A percentile compares a stretch with the other conserved stretches of the same genome.
These are phyloP conservation scores for Mycena vulgaris DNA, from an alignment of 768 basidiomycete genomes.

Conservation along the genomic window DNA sequence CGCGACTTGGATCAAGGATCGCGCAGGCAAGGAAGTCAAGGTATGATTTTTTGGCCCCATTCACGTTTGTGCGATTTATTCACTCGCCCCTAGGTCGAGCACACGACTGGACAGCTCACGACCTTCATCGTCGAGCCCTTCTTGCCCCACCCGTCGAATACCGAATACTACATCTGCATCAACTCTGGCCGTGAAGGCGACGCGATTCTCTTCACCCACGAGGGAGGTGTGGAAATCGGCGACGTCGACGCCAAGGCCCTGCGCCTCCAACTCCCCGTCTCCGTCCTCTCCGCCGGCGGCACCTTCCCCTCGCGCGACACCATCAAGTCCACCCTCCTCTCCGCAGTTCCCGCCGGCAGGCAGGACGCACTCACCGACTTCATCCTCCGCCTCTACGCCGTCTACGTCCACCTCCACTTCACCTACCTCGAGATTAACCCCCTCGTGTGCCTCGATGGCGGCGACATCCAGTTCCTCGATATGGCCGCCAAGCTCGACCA, in stretches of 20 bases:
- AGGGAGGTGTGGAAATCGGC: conserved; percentile 98
- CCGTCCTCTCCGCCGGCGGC: conserved; percentile 50
- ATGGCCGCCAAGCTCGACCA: conserved; percentile 99
- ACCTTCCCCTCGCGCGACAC: conserved; percentile 88
- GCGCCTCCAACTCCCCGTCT: conserved; percentile 87
- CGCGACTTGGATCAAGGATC: conserved; percentile 87
- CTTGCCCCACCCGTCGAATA: conserved; percentile 92
- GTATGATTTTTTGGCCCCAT: conserved; percentile 59
- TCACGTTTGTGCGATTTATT: conserved; percentile 21
- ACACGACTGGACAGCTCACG: conserved; percentile 94
- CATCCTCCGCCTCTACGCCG: conserved; percentile 93
- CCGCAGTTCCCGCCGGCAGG: conserved; percentile 87
- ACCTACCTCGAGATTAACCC: conserved; percentile 99
- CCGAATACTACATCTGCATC: conserved; percentile 99
- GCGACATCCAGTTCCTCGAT: conserved; percentile 93
- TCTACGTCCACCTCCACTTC: conserved; percentile 99
- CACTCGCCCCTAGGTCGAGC: conserved; percentile 77
- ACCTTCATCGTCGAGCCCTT: conserved; percentile 99
- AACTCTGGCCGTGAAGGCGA: conserved; percentile 96
- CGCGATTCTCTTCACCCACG: conserved; percentile 97
- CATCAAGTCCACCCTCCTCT: conserved; percentile 83
- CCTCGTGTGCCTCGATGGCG: conserved; percentile 91
- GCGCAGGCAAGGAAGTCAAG: conserved; percentile 94
- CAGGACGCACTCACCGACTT: conserved; percentile 96
- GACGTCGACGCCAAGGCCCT: conserved; percentile 98